Base-by-base conservation (phyloP, 2,329 filamentous ascomycete genomes). In the Phialophora tarda region DNA sequence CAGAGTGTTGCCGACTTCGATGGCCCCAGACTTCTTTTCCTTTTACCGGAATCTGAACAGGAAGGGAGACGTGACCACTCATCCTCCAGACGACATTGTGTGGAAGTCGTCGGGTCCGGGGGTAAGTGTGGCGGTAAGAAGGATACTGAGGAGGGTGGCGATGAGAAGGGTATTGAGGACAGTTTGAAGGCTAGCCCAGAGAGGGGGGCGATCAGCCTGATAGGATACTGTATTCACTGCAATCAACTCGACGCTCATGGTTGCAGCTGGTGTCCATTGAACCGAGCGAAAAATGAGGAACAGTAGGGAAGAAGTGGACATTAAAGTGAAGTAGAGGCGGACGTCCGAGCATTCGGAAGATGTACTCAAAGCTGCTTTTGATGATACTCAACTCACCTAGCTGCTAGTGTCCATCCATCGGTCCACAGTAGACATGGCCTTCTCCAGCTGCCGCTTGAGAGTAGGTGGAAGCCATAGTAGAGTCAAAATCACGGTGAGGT, bases 1-100 rank as follows among this genome's bases (percentile, higher is more conserved):
- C 88, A 97, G 97, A 0, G 92, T 96, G 71, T 88, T 88, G 1
- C 85, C 86, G 34, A 89, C 83, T 53, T 81, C 80, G 63, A 93
- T 78, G 0, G 92, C 81, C 0, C 83, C 83, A 3, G 89, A 80
- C 26, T 88, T 84, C 0, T 41, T 41, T 41, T 17, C 34, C 14
- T 17, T 41, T 41, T 3, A 17, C 12, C 34, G 34, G 3, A 17
- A 14, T 41, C 34, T 41, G n/a, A 26, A 26, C 26, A 26, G 30
- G 54, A 12, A 57, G 11, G 21, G 54, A 41, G 26, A 30, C 1
- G 38, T 58, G 51, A 21, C 47, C 7, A 10, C n/a, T 21, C 12
- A 23, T 32, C 51, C 51, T 55, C 51, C 10, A 17, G 12, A 55
- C 24, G 24, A 23, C 51, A 28, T 55, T 10, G 24, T 32, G 24